Base-by-base conservation (phyloP, 75 land plant genomes). In the Ceratopteris richardii region DNA sequence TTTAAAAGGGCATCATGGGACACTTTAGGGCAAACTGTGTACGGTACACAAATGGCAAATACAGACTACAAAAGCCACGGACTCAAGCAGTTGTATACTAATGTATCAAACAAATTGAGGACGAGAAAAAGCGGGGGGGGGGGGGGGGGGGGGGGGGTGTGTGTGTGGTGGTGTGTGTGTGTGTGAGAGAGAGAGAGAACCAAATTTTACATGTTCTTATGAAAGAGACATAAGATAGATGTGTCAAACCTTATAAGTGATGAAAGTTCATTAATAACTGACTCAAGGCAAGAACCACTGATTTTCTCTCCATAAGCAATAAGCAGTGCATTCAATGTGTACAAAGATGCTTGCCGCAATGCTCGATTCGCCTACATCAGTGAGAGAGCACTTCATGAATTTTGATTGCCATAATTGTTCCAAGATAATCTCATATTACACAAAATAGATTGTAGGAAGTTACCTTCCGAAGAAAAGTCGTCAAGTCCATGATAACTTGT, bases 401-500 rank as follows among this genome's bases (percentile, higher is more conserved):
- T 46, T 25, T 4, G 13, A 58, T 57, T 44, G 18, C 26, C 27
- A n/a, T n/a, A n/a, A n/a, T n/a, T n/a, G n/a, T n/a, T n/a, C n/a
- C n/a, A n/a, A n/a, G n/a, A n/a, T n/a, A n/a, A n/a, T n/a, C n/a
- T n/a, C n/a, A n/a, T n/a, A n/a, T n/a, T n/a, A n/a, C n/a, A n/a
- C n/a, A n/a, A n/a, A n/a, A n/a, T n/a, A n/a, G n/a, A n/a, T n/a
- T n/a, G n/a, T n/a, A n/a, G 9, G 9, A 33, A 33, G 9, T 33
- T 74, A 94, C 98, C 90, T 94, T 94, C 1, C 98, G 77, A 60
- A 94, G 50, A 58, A 94, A 94, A 51, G 90, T 83, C 48, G 98
- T 94, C 57, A 94, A 73, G 58, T 94, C 98, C 26, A 85, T 44
- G 58, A 89, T 67, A 36, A 94, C 87, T 69, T 85, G 87, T 61